phyloP scores from a whole-genome alignment of 2,329 filamentous ascomycete species.

The Dothistroma septosporum region DNA sequence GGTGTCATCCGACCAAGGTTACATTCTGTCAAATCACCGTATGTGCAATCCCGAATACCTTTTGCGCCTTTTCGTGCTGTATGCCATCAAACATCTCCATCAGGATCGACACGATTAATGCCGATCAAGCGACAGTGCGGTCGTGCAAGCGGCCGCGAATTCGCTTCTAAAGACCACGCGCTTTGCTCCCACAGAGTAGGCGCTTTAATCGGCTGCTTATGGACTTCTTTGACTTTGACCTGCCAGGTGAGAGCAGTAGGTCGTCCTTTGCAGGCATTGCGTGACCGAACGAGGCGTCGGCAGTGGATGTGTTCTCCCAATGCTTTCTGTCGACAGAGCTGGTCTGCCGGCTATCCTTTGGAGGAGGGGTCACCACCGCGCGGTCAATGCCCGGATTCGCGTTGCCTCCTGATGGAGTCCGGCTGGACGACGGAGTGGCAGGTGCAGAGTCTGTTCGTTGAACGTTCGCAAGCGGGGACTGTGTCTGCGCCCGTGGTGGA shows the following conservation, averaged over 20 bases:
- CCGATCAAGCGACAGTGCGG: neutral
- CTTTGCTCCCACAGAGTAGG: neutral
- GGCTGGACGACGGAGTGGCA: neutral
- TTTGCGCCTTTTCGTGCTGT: neutral
- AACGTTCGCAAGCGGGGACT: neutral
- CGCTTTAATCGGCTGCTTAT: neutral
- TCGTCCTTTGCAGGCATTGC: neutral
- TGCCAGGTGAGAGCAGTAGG: neutral
- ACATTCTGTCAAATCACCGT: neutral
- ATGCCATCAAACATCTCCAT: neutral
- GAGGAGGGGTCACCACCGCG: neutral
- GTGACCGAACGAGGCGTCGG: neutral
- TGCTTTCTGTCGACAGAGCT: neutral
- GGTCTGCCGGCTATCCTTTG: neutral
- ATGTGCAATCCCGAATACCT: neutral
- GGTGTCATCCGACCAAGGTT: neutral
- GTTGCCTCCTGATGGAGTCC: neutral
- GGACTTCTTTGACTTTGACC: neutral
- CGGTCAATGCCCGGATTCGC: neutral
- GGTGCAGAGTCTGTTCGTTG: neutral
- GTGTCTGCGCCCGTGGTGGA: neutral
- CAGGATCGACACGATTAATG: too few species aligned
- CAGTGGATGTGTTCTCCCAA: neutral
- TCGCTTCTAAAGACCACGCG: slow-evolving; percentile 1
- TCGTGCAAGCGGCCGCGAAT: neutral